Evolutionary conservation across 1,284 basidiomycete species (phyloP), one percentile per base, ranked within the genome.

Genomic region (Gomphus sp.): DNA sequence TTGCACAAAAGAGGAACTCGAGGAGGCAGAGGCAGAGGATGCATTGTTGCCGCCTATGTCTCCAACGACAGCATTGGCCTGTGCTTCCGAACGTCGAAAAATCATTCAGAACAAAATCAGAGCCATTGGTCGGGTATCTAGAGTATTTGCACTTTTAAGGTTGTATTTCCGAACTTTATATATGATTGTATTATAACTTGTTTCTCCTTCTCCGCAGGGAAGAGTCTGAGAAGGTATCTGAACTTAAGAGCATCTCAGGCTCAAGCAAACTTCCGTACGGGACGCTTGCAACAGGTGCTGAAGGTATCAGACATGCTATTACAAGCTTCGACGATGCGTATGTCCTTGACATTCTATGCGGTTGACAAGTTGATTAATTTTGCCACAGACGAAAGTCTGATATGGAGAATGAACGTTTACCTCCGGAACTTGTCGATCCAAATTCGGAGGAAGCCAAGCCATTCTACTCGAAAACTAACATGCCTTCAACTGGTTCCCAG

Each of bases 41-140:
- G 41, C 41, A 39, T n/a, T 41, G n/a, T 5, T 43, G 16, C 12
- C 52, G 12, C 52, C 52, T 37, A 37, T 16, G 25, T 43, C 52
- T 16, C 34, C 52, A 25, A 53, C 52, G 4, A 53, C 52, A 53
- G 34, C 34, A 7, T 18, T 36, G 18, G 39, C 52, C 10, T 66
- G 69, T n/a, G 74, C 71, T 44, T 70, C 75, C 36, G 92, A 94
- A 72, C 84, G 91, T 62, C 79, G 91, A 65, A 85, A 87, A 67
- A 79, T 89, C 63, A 92, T 95, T 80, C 96, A 91, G 79, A 98
- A 93, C 80, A 99, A 99, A 82, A 99, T 99, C 65, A 81, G 98
- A 70, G 97, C 95, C 56, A 94, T 99, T 28, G 96, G 97, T 43
- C 82, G 95, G 60, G 97, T 99, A 88, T 87, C 93, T 18, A 80